These are phyloP conservation scores for Suillus cothurnatus DNA, from an alignment of 768 basidiomycete genomes.

Conservation along the genomic window DNA sequence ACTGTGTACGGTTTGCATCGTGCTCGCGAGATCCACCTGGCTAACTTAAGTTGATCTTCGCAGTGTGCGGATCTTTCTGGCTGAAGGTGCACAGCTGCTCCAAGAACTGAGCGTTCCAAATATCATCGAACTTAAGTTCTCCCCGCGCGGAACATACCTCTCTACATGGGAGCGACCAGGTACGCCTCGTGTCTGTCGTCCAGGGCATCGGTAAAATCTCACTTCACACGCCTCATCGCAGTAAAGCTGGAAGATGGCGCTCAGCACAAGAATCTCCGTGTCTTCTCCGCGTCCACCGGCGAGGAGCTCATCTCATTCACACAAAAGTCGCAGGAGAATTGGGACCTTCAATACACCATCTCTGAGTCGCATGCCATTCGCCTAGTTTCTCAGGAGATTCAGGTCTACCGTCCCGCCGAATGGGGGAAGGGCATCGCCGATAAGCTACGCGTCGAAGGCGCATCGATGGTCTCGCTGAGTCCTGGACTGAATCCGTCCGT, in stretches of 20 bases:
- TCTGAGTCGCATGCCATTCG: conserved; percentile 87
- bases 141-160: conserved; percentile 89
- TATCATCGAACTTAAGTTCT: conserved; percentile 86
- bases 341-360: conserved; percentile 91
- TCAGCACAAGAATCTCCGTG: conserved; percentile 92
- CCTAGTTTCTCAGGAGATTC: conserved; percentile 78
- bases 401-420: conserved; percentile 79
- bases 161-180: conserved; percentile 95
- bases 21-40: conserved; percentile 13
- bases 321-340: conserved; percentile 89
- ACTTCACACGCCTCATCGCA: conserved; percentile 20
- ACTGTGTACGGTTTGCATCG: conserved; percentile 54
- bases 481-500: conserved; percentile 85
- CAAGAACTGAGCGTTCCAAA: conserved; percentile 75
- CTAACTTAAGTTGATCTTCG: conserved; percentile 20
- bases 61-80: conserved; percentile 79
- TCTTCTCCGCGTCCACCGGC: conserved; percentile 86
- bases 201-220: conserved; percentile 18
- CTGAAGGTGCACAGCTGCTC: conserved; percentile 71
- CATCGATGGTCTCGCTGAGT: conserved; percentile 74
- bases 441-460: conserved; percentile 82
- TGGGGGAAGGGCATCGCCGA: conserved; percentile 81
- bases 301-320: conserved; percentile 85
- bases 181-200: conserved; percentile 38
- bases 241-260: conserved; percentile 88